Evolutionary conservation across 2,329 filamentous ascomycete genomes (phyloP), one percentile per base, ranked within the genome.

Genomic region (Aspergillus pseudoterreus): DNA sequence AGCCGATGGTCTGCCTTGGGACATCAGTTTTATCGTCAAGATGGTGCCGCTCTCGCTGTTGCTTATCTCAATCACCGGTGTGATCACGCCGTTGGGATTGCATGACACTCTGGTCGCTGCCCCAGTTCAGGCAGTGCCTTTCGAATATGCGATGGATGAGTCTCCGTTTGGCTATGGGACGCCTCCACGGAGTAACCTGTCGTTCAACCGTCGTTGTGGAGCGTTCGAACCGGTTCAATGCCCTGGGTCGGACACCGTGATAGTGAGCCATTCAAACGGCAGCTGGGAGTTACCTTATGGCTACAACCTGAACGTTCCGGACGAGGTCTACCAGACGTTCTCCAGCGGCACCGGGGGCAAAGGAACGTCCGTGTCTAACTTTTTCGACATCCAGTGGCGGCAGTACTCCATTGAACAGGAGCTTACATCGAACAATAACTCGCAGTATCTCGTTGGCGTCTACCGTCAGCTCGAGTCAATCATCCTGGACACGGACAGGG

Each of bases 401-500:
- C 35, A 38, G 35, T 38, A 38, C 35, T 38, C 35, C 35, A 38
- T 38, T n/a, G 14, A 38, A 38, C 35, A 38, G 15, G 35, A n/a
- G 35, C 4, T 1, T 38, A 38, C 14, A 2, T n/a, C 15, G 14
- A 38, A 38, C 35, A 38, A 38, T 17, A 9, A 9, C 14, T 38
- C 35, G 14, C 35, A 38, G 11, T 38, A 38, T 17, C 1, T 38
- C 14, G 35, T 38, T n/a, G 35, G 35, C 11, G 12, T 17, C 11
- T 71, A 63, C 46, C 65, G 57, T 24, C 65, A 62, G 32, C 55
- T 68, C 42, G 55, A 63, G 8, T 67, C 57, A 4, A 53, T 74
- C 9, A 56, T 72, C 4, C 57, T 75, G 2, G 66, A 68, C 2
- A 59, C 74, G 8, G 57, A 50, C 1, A 56, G 69, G 14, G 48